These are phyloP conservation scores for Tolypocladium endophyticum DNA, from an alignment of 2,329 filamentous ascomycete genomes.

Conservation along the genomic window DNA sequence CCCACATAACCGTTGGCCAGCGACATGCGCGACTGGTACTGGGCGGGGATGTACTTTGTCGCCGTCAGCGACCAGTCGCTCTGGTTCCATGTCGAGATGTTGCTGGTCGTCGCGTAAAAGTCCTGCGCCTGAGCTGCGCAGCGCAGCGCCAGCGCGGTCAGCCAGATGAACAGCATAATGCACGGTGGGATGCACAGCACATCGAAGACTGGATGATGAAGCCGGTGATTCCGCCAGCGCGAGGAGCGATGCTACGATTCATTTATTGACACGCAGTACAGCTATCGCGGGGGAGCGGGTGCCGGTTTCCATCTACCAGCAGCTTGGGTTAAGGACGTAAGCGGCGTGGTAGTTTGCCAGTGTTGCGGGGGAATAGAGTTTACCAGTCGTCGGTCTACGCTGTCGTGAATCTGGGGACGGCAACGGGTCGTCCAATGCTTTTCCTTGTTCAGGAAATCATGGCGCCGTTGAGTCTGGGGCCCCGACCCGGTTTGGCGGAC, in stretches of 20 bases:
- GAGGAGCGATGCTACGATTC: not conserved
- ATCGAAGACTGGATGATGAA: not conserved
- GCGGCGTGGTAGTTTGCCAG: not conserved
- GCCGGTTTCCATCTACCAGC: no score
- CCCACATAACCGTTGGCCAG: constrained; percentile 19
- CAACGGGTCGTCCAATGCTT: not conserved
- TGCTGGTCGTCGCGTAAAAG: not conserved
- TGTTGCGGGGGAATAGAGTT: not conserved
- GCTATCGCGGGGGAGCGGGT: not conserved
- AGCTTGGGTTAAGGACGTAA: no score
- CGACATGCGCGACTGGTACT: constrained; percentile 16
- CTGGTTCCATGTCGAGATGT: constrained; percentile 1
- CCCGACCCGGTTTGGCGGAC: not conserved
- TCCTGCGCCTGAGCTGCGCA: not conserved
- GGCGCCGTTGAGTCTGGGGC: not conserved
- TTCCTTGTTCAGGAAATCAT: not conserved
- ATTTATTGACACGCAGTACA: not conserved
- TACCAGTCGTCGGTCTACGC: not conserved
- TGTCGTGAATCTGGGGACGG: not conserved
- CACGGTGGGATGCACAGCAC: not conserved
- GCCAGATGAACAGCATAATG: not conserved
- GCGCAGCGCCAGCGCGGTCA: not conserved
- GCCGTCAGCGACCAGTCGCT: not conserved
- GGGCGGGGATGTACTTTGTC: constrained; percentile 4
- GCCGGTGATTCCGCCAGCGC: not conserved